Percentiles rank a stretch among this genome's conserved stretches.
phyloP scores from a whole-genome alignment of 2,329 filamentous ascomycete species.

The Helotiales sp. region DNA sequence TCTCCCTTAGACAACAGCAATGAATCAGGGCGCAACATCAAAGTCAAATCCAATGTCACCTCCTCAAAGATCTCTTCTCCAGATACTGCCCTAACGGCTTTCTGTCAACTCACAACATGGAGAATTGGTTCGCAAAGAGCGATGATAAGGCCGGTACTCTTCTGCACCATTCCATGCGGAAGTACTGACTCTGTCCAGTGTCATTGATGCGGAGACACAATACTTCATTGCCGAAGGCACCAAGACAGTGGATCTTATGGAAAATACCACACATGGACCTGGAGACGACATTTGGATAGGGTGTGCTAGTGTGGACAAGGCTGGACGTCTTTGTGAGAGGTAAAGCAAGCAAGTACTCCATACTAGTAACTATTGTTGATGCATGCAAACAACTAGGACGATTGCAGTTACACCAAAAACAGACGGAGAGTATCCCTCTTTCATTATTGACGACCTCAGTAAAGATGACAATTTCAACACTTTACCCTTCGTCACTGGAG shows the following conservation, averaged over 20 bases:
- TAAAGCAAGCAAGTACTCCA: conserved; percentile 16
- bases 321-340: conserved; percentile 43
- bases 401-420: conserved; percentile 34
- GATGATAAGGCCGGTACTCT: conserved; percentile 48
- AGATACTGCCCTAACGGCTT: conserved; percentile 52
- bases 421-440: conserved; percentile 37
- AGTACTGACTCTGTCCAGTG: conserved; percentile 33
- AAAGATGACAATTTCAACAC: conserved; percentile 41
- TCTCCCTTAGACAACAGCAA: conserved; percentile 4
- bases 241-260: conserved; percentile 46
- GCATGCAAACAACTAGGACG: conserved; percentile 37
- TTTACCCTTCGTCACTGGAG: conserved; percentile 38
- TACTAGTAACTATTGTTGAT: not conserved
- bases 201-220: conserved; percentile 53
- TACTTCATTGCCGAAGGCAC: conserved; percentile 59
- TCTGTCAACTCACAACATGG: conserved; percentile 56
- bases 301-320: conserved; percentile 39
- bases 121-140: conserved; percentile 53
- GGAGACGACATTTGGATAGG: conserved; percentile 44
- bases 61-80: conserved; percentile 44
- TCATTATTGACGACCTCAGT: conserved; percentile 41
- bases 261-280: conserved; percentile 36
- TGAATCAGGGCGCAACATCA: conserved; percentile 21
- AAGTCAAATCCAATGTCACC: conserved; percentile 36
- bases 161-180: not conserved